These are phyloP conservation scores for Domatiomyces globalis DNA, from an alignment of 2,329 filamentous ascomycete genomes.

Conservation along the genomic window DNA sequence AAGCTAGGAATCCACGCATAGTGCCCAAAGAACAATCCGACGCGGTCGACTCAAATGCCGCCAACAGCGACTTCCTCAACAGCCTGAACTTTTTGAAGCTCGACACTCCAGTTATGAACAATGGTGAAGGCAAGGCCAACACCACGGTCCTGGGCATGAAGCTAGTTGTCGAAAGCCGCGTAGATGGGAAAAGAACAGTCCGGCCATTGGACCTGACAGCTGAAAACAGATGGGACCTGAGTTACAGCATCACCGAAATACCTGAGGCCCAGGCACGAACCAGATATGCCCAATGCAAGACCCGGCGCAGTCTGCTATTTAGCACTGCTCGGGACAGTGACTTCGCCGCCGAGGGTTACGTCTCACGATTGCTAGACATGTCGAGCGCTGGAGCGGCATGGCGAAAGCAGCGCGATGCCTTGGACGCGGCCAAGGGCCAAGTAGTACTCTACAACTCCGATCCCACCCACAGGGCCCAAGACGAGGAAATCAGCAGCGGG, in stretches of 20 bases:
- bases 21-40: background rate
- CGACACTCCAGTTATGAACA: background rate
- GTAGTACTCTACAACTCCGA: conserved; percentile 15
- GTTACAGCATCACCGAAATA: conserved; percentile 62
- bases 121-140: background rate
- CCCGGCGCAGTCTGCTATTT: conserved; percentile 32
- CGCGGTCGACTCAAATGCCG: conserved; percentile 9
- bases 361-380: conserved; percentile 29
- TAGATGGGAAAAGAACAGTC: conserved; percentile 50
- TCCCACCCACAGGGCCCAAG: background rate
- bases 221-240: conserved; percentile 52
- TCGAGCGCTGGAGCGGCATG: conserved; percentile 45
- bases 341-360: conserved; percentile 33
- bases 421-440: conserved; percentile 33
- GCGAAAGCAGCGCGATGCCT: conserved; percentile 40
- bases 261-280: conserved; percentile 28
- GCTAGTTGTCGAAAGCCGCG: conserved; percentile 55
- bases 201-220: conserved; percentile 42
- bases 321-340: conserved; percentile 29
- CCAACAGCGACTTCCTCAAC: conserved; percentile 13
- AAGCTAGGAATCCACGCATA: conserved; percentile 6
- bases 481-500: background rate
- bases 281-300: conserved; percentile 45
- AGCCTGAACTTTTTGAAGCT: conserved; percentile 8
- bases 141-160: conserved; percentile 31